These are phyloP conservation scores for Kuraishia ogatae DNA, from an alignment of 805 yeast species.

Conservation along the genomic window DNA sequence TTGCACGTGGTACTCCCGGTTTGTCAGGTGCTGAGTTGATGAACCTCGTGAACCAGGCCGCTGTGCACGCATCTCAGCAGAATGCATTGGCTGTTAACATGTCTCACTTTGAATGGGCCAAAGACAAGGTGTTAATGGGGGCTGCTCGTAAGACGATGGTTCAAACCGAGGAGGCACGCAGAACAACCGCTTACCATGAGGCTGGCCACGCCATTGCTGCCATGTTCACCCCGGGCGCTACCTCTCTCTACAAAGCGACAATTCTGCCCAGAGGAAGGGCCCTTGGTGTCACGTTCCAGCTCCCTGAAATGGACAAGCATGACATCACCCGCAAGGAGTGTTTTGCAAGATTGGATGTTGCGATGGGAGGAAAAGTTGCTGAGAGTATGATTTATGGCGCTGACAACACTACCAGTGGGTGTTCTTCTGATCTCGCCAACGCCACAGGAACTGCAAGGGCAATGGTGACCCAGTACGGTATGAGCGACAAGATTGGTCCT, in stretches of 20 bases:
- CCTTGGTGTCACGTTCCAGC: slow-evolving; percentile 91
- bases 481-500: slow-evolving; percentile 93
- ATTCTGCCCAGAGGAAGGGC: slow-evolving; percentile 96
- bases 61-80: slow-evolving; percentile 90
- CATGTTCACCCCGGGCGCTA: slow-evolving; percentile 87
- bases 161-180: slow-evolving; percentile 88
- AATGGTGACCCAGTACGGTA: slow-evolving; percentile 95
- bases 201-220: slow-evolving; percentile 99
- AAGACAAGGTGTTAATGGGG: slow-evolving; percentile 95
- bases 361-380: slow-evolving; percentile 99
- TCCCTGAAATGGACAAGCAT: slow-evolving; percentile 97
- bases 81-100: slow-evolving; percentile 86
- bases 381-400: slow-evolving; percentile 89
- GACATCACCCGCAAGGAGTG: slow-evolving; percentile 88
- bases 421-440: slow-evolving; percentile 80
- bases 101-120: slow-evolving; percentile 97
- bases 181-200: slow-evolving; percentile 95
- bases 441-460: slow-evolving; percentile 94
- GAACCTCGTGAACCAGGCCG: slow-evolving; percentile 96
- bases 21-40: slow-evolving; percentile 96
- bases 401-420: slow-evolving; percentile 91
- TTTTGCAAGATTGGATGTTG: slow-evolving; percentile 86
- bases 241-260: slow-evolving; percentile 93
- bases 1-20: slow-evolving; percentile 98
- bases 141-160: slow-evolving; percentile 98